Percentiles rank a stretch among this genome's conserved stretches.
Evolutionary conservation across 164 flowering plant genomes (phyloP).

Genomic region (Akebia trifoliata): DNA sequence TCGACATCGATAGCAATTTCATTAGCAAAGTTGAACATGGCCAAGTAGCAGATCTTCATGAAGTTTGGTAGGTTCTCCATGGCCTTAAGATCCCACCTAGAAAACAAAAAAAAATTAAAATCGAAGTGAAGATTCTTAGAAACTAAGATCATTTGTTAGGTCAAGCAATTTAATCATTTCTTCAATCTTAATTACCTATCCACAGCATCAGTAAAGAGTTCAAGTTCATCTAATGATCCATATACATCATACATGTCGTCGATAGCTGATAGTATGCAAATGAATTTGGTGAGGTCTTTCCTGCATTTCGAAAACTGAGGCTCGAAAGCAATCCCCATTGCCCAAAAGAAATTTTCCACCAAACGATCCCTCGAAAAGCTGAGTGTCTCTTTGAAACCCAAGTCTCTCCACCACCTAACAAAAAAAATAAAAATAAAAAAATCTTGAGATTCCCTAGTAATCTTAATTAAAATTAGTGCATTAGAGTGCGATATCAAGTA

Average conservation of each 20-base stretch:
- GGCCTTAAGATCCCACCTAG: conserved; percentile 30
- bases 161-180: background rate
- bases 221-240: conserved; percentile 30
- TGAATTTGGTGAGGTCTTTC: conserved; percentile 16
- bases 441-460: too few species aligned
- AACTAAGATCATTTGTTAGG: too few species aligned
- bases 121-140: too few species aligned
- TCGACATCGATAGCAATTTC: conserved; percentile 10
- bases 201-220: conserved; percentile 24
- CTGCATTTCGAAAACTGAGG: conserved; percentile 19
- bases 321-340: conserved; percentile 14
- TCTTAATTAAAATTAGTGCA: too few species aligned
- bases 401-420: conserved; percentile 35
- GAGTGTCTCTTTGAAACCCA: conserved; percentile 10
- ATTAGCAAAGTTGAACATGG: conserved; percentile 19
- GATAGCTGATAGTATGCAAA: conserved; percentile 11
- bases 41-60: conserved; percentile 25
- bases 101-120: background rate
- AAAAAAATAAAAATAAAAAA: too few species aligned
- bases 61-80: conserved; percentile 25
- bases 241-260: conserved; percentile 33
- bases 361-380: conserved; percentile 28
- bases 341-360: conserved; percentile 28
- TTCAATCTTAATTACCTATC: too few species aligned
- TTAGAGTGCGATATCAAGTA: background rate